Conservation (phyloP, 2,329 filamentous ascomycete species). For the Gnomoniopsis sp. region DNA sequence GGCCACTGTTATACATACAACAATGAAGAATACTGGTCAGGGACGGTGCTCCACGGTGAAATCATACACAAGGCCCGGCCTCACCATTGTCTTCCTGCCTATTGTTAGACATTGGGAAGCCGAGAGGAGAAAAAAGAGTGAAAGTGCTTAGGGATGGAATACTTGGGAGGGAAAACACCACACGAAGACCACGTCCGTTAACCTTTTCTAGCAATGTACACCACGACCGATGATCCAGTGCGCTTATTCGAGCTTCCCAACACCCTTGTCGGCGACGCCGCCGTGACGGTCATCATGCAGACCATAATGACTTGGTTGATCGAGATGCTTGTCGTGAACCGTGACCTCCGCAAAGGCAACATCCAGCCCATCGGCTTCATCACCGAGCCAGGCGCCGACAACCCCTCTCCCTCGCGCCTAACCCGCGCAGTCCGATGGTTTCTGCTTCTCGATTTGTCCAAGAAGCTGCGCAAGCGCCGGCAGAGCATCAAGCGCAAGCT, state of each 20-base stretch:
- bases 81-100: no score
- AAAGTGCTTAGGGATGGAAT: no score
- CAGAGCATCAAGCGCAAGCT: conserved; percentile 29
- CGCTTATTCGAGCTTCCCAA: conserved; percentile 48
- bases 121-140: no score
- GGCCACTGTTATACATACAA: no score
- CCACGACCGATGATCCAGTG: conserved; percentile 38
- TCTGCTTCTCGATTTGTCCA: conserved; percentile 36
- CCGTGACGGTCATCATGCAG: conserved; percentile 49
- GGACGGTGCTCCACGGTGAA: no score
- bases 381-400: conserved; percentile 27
- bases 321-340: conserved; percentile 44
- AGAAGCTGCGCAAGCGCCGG: conserved; percentile 23
- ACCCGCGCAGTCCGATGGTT: conserved; percentile 37
- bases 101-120: no score
- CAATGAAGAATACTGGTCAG: no score
- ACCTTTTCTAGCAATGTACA: conserved; percentile 43
- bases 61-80: no score
- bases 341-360: conserved; percentile 40
- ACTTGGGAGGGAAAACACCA: not conserved
- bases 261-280: conserved; percentile 47
- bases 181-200: not conserved
- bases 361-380: conserved; percentile 46
- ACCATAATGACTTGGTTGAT: conserved; percentile 49
- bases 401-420: not conserved